phyloP scores from a whole-genome alignment of 2,329 filamentous ascomycete species.

The Aspergillus oerlinghausenensis region DNA sequence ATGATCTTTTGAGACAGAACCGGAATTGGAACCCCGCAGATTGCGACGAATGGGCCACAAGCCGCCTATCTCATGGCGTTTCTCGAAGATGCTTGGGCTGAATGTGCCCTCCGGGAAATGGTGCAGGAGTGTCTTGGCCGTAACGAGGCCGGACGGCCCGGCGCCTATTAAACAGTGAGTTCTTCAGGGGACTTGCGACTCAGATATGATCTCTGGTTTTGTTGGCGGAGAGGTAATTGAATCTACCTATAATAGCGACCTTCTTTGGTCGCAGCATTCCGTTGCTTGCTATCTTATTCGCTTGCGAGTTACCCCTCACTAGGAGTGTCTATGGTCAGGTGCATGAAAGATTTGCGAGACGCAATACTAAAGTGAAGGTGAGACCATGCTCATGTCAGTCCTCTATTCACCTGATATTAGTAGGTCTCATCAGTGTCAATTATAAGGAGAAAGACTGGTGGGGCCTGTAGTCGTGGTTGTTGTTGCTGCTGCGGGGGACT shows the following conservation, averaged over 20 bases:
- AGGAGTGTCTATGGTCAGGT: background rate
- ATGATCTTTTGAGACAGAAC: background rate
- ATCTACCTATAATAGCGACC: constrained; percentile 51
- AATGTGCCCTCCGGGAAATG: constrained; percentile 53
- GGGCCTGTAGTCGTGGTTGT: background rate
- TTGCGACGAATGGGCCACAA: constrained; percentile 63
- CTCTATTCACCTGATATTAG: background rate
- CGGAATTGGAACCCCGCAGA: constrained; percentile 18
- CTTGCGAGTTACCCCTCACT: background rate
- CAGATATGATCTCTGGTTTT: background rate
- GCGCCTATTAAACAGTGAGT: constrained; percentile 48
- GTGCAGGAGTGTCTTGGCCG: constrained; percentile 68
- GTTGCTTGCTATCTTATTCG: background rate
- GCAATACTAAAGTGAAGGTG: background rate
- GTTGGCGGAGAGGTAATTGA: background rate
- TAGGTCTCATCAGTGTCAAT: background rate
- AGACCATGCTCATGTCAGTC: background rate
- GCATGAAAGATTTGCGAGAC: background rate
- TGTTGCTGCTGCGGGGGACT: background rate
- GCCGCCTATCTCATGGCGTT: constrained; percentile 62
- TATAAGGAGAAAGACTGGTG: background rate
- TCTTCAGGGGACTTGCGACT: background rate
- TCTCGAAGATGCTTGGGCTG: constrained; percentile 66
- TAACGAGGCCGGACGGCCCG: constrained; percentile 64
- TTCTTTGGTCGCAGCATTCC: constrained; percentile 34